Base-by-base conservation (phyloP, 2,329 filamentous ascomycete species). In the Xylaria sp. region DNA sequence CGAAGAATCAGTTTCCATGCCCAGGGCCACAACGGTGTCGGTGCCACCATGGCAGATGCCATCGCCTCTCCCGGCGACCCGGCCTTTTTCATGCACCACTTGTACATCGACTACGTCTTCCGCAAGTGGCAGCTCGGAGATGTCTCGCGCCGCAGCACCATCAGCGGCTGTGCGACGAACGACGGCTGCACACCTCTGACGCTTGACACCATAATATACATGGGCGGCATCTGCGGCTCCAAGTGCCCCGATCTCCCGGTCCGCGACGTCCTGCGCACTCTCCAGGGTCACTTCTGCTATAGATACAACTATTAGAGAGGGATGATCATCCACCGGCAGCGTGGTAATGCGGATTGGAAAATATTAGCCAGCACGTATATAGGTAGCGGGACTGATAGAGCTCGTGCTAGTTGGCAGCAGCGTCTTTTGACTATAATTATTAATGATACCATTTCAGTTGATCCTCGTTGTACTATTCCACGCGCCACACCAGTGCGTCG, bases 31-130 rank as follows among this genome's bases (percentile, higher is more conserved):
- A 79, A 79, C 75, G 76, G 77, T 54, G 60, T 79, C 2, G 78
- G 78, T 39, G 74, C 73, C 52, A 71, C 77, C 61, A 79, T 79
- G 78, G 71, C 77, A 9, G 78, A 79, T 57, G 72, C 76, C n/a
- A 75, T 76, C 57, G 74, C 74, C 31, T 78, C 77, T 1, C 76
- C 75, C 10, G 73, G 75, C 25, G 78, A 79, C 74, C 78, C 77
- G 64, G 46, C 69, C n/a, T 79, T 79, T 74, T 79, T 78, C 75
- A 75, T 79, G 76, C 78, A 79, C 75, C 78, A 79, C 71, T 51
- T 75, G 41, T 79, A 73, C 73, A 62, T 79, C 12, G 77, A 78
- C 72, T 76, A 77, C 66, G 70, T 67, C 20, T 75, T 77, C 75
- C 71, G 70, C 70, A 75, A 74, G 71, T 78, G 77, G 77, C 77